Conservation (phyloP, 148 eudicot species). For the Pouteria glomerata region DNA sequence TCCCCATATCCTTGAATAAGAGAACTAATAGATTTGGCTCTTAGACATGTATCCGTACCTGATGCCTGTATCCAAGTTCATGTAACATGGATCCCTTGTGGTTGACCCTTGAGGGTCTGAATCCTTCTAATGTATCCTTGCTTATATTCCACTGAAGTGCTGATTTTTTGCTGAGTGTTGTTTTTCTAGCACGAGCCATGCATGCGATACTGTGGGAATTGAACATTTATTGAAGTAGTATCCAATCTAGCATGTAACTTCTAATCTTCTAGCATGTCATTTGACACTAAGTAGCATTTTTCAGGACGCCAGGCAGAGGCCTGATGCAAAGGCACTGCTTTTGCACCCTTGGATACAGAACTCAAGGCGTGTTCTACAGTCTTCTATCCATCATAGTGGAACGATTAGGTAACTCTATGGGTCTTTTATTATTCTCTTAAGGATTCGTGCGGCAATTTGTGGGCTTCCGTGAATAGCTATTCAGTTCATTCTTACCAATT, state of each 20-base stretch:
- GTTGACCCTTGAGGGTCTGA: no score
- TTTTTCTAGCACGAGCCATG: no score
- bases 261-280: not conserved
- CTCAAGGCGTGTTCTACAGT: constrained; percentile 85
- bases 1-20: no score
- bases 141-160: no score
- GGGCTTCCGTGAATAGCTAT: not conserved
- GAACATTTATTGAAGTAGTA: no score
- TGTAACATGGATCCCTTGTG: no score
- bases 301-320: constrained; percentile 98
- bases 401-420: constrained; percentile 45
- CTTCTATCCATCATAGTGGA: constrained; percentile 70
- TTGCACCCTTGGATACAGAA: constrained; percentile 95
- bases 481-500: not conserved
- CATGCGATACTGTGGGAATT: no score
- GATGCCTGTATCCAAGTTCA: no score
- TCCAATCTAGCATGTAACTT: not conserved
- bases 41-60: no score
- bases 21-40: no score
- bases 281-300: constrained; percentile 26
- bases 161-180: no score
- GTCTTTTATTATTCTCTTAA: not conserved
- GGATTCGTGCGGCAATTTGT: not conserved
- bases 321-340: constrained; percentile 93
- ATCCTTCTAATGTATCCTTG: no score